A percentile compares a stretch with the other conserved stretches of the same genome.
Conservation (phyloP, 2,329 filamentous ascomycete genomes). For the Phoma sp. region DNA sequence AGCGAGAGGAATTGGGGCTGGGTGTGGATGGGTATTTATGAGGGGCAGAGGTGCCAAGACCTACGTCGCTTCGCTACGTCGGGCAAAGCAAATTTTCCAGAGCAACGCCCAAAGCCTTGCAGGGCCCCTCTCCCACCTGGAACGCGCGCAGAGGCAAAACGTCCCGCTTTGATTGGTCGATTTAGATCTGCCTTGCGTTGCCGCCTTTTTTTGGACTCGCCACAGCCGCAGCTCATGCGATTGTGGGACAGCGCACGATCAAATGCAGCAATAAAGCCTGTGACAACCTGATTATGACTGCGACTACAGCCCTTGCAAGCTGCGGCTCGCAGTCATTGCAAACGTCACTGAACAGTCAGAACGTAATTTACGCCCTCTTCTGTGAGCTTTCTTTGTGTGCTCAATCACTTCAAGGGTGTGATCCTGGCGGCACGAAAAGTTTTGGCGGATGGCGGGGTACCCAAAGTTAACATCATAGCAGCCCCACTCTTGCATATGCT, state of each 20-base stretch:
- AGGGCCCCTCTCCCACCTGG: conserved; percentile 14
- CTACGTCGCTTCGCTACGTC: conserved; percentile 5
- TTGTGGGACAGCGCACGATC: conserved; percentile 8
- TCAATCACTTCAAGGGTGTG: background rate
- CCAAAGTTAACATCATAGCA: conserved; percentile 2
- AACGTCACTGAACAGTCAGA: background rate
- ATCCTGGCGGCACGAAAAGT: background rate
- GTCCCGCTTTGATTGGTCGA: conserved; percentile 18
- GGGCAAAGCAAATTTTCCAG: conserved; percentile 7
- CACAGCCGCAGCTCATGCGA: conserved; percentile 34
- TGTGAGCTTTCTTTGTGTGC: background rate
- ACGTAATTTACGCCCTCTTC: no score
- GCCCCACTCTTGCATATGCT: conserved; percentile 1
- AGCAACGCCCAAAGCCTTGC: conserved; percentile 19
- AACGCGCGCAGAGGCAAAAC: conserved; percentile 10
- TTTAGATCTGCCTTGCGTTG: conserved; percentile 17
- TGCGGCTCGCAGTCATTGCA: background rate
- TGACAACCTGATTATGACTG: background rate
- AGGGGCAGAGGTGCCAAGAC: conserved; percentile 12
- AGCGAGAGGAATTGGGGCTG: background rate
- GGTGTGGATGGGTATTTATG: conserved; percentile 11
- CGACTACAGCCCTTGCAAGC: background rate
- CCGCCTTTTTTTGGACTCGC: conserved; percentile 25
- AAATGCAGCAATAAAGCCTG: conserved; percentile 6
- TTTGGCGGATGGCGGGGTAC: conserved; percentile 13